Base-by-base conservation (phyloP, 2,329 filamentous ascomycete species). In the Neospermospora avenae region DNA sequence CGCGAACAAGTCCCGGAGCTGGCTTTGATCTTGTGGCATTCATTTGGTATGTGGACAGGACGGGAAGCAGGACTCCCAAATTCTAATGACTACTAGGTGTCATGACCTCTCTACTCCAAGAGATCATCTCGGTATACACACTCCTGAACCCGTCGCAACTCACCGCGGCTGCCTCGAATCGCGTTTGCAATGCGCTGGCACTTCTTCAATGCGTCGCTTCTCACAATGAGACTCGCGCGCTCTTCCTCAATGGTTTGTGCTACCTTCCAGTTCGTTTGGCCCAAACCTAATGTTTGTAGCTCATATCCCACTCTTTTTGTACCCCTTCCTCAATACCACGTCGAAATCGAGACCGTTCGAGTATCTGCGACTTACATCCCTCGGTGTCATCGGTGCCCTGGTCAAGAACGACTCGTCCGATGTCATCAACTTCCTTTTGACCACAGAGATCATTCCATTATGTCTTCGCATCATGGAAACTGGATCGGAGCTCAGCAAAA, bases 391-490 rank as follows among this genome's bases (percentile, higher is more conserved):
- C 67, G 95, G 95, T 59, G 95, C 95, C 1, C 81, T 99, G 48
- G 95, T 99, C 62, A 99, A 99, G 83, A 99, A 99, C 72, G 95
- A 99, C 77, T 97, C 93, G 3, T 93, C 91, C 18, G 95, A 98
- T 72, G 95, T 98, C 62, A 99, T 99, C 80, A 98, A 98, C 80
- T 99, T 99, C 74, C 87, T 99, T 57, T 82, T 99, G 52, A 98
- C 95, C 1, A 99, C 95, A 31, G 95, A 99, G 77, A 99, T 99
- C 68, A 99, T 99, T 60, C 95, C 95, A 10, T 84, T 99, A 13
- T 99, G 95, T 75, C 86, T 99, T 46, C 88, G 95, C 63, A 99
- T 99, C 72, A 99, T 99, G 95, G 95, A 99, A 79, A 99, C 95
- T 0, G 95, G 95, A 53, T 97, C 93, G 0, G 95, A 99, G 77